These are phyloP conservation scores for Bipolaris bicolor DNA, from an alignment of 2,329 filamentous ascomycete species.

Conservation along the genomic window DNA sequence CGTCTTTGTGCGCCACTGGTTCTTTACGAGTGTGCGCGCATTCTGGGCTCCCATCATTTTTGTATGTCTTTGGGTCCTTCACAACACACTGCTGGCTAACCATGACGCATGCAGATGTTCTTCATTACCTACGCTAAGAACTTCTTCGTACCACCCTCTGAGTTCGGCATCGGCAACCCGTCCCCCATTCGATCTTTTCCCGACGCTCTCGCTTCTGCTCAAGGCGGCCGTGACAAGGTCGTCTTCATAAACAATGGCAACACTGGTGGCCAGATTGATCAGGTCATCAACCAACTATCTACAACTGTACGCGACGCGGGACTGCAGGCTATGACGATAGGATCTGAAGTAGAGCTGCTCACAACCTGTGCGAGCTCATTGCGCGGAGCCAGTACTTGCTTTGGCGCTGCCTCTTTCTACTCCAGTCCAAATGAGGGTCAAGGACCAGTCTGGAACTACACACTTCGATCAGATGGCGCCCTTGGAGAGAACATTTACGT, in stretches of 20 bases:
- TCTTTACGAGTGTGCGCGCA: slow-evolving; percentile 61
- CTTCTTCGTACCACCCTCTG: slow-evolving; percentile 78
- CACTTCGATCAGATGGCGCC: slow-evolving; percentile 75
- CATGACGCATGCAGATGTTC: slow-evolving; percentile 46
- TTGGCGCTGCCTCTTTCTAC: slow-evolving; percentile 74
- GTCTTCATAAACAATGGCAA: slow-evolving; percentile 78
- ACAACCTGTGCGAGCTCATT: slow-evolving; percentile 64
- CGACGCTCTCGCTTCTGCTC: slow-evolving; percentile 66
- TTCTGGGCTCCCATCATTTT: slow-evolving; percentile 64
- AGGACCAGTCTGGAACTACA: slow-evolving; percentile 81
- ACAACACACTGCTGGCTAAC: slow-evolving; percentile 15
- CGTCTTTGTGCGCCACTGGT: slow-evolving; percentile 59
- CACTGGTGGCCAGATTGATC: slow-evolving; percentile 71
- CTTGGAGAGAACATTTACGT: slow-evolving; percentile 71
- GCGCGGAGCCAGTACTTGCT: slow-evolving; percentile 72
- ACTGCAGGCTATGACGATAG: slow-evolving; percentile 62
- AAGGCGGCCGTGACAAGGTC: slow-evolving; percentile 68
- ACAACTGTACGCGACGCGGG: slow-evolving; percentile 62
- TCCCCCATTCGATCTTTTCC: slow-evolving; percentile 67
- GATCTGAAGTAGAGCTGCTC: slow-evolving; percentile 64
- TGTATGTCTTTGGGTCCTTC: slow-evolving; percentile 30
- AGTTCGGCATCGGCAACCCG: slow-evolving; percentile 72
- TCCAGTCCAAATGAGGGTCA: slow-evolving; percentile 75
- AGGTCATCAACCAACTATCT: slow-evolving; percentile 69
- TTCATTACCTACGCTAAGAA: slow-evolving; percentile 73